Conservation (phyloP, 2,329 filamentous ascomycete genomes). For the Neurospora crassa region DNA sequence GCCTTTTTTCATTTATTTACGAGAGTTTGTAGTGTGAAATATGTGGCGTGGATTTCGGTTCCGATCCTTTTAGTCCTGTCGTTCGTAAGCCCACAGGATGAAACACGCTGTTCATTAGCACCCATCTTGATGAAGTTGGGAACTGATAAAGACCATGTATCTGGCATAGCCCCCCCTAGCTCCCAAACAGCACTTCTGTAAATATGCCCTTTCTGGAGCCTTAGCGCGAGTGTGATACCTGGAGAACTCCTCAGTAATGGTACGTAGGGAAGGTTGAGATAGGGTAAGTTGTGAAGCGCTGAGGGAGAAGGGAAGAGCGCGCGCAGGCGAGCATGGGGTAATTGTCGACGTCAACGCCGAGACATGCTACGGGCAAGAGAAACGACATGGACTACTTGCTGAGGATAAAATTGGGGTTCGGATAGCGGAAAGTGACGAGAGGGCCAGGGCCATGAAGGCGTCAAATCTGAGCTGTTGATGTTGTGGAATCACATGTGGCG, state of each 20-base stretch:
- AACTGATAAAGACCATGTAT: too few relatives aligned
- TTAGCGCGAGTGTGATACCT: too few relatives aligned
- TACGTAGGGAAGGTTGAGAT: too few relatives aligned
- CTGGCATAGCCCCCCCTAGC: too few relatives aligned
- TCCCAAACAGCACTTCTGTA: too few relatives aligned
- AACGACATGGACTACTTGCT: neutral
- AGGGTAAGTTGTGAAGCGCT: too few relatives aligned
- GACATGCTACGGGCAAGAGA: neutral
- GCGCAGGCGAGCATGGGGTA: too few relatives aligned
- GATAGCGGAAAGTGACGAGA: neutral
- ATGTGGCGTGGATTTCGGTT: constrained; percentile 7
- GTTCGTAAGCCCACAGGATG: constrained; percentile 25
- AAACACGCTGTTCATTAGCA: constrained; percentile 26
- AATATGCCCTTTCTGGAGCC: too few relatives aligned
- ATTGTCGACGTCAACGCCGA: neutral
- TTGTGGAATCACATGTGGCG: neutral
- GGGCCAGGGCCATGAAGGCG: neutral
- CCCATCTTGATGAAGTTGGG: constrained; percentile 15
- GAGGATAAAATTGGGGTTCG: neutral
- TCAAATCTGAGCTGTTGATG: neutral
- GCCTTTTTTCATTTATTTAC: too few relatives aligned
- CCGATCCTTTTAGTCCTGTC: constrained; percentile 12
- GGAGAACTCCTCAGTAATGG: too few relatives aligned
- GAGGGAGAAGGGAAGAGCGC: too few relatives aligned
- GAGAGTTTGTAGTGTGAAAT: constrained; percentile 10